These are phyloP conservation scores for Cutaneotrichosporon mucoides DNA, from an alignment of 1,284 basidiomycete genomes.

Conservation along the genomic window DNA sequence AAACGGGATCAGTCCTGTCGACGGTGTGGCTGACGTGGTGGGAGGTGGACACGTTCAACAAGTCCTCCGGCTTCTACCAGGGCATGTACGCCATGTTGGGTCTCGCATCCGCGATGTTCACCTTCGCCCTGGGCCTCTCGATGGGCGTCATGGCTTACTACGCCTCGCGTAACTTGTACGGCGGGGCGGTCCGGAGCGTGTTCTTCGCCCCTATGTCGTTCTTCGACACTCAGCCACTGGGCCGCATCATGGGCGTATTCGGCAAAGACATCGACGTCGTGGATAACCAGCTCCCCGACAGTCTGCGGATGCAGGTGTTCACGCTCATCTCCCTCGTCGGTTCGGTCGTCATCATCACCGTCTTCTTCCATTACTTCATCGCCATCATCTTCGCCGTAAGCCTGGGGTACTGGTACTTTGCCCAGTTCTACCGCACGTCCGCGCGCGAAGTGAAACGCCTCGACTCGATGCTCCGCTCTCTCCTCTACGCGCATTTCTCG, in stretches of 20 bases:
- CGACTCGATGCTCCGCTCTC: constrained; percentile 63
- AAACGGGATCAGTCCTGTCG: constrained; percentile 54
- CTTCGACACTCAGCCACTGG: constrained; percentile 64
- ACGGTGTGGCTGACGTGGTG: constrained; percentile 63
- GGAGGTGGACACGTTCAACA: constrained; percentile 54
- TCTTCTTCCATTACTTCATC: constrained; percentile 68
- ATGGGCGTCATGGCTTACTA: constrained; percentile 59
- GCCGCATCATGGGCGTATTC: constrained; percentile 62
- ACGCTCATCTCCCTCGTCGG: constrained; percentile 50
- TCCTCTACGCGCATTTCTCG: constrained; percentile 74
- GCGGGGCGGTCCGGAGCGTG: constrained; percentile 56
- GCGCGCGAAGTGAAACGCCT: constrained; percentile 62
- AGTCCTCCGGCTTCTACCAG: constrained; percentile 59
- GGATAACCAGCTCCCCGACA: constrained; percentile 63
- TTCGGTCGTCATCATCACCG: constrained; percentile 62
- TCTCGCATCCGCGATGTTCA: constrained; percentile 55
- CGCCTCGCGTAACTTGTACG: constrained; percentile 61
- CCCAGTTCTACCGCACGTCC: constrained; percentile 72
- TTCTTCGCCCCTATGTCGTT: constrained; percentile 67
- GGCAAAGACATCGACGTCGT: constrained; percentile 65
- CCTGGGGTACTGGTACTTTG: constrained; percentile 34
- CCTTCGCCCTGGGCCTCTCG: constrained; percentile 59
- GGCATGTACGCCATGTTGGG: constrained; percentile 66
- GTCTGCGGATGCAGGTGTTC: constrained; percentile 56
- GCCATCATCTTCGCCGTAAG: constrained; percentile 30